These are phyloP conservation scores for Pueraria montana DNA, from an alignment of 306 rosid species.

Conservation along the genomic window DNA sequence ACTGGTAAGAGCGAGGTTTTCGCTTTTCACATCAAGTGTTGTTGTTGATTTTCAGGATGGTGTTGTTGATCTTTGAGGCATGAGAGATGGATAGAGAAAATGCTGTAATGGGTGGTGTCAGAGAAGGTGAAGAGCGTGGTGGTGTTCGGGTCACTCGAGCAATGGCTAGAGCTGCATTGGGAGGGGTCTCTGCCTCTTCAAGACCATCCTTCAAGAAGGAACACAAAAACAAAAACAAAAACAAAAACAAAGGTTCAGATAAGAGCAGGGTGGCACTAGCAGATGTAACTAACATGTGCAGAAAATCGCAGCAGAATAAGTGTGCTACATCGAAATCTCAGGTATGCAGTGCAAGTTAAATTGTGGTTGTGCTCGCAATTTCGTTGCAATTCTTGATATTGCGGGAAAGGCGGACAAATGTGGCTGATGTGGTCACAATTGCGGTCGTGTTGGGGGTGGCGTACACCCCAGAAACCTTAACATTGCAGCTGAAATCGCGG, in stretches of 20 bases:
- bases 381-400: background rate
- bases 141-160: conserved; percentile 76
- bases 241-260: conserved; percentile 33
- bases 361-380: background rate
- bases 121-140: background rate
- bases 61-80: conserved; percentile 53
- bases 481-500: background rate
- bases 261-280: conserved; percentile 67
- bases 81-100: conserved; percentile 70
- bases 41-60: conserved; percentile 34
- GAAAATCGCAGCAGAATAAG: conserved; percentile 38
- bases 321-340: conserved; percentile 49
- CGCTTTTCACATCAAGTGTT: too few species aligned
- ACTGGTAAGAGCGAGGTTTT: too few species aligned
- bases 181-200: conserved; percentile 49
- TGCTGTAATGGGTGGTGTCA: conserved; percentile 32
- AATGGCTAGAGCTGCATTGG: conserved; percentile 70
- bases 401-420: background rate
- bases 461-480: background rate
- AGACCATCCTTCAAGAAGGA: conserved; percentile 54
- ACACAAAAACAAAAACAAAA: conserved; percentile 42
- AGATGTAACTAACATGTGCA: conserved; percentile 67
- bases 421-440: background rate
- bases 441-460: background rate
- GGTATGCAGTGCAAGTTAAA: conserved; percentile 51